Conservation (phyloP, 129 eudicot genomes). For the Saussurea involucrata region DNA sequence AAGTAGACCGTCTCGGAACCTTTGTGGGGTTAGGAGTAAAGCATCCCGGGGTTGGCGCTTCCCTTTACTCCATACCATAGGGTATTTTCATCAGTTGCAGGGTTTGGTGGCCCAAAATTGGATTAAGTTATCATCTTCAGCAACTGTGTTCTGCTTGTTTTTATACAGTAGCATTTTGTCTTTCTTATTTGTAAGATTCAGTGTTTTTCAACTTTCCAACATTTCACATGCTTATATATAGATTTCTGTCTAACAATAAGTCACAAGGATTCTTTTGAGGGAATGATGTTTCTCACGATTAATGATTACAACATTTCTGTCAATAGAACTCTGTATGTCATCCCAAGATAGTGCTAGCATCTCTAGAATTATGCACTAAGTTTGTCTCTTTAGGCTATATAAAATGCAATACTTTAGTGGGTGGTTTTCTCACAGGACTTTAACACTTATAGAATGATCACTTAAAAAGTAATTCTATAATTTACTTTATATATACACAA, state of each 20-base stretch:
- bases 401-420: neutral
- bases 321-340: constrained; percentile 6
- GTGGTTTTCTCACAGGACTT: neutral
- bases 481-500: neutral
- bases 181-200: neutral
- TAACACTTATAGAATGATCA: neutral
- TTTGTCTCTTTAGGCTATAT: neutral
- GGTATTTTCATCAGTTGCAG: no score
- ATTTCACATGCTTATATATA: neutral
- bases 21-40: no score
- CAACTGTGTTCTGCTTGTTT: neutral
- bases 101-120: no score
- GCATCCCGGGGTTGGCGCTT: no score
- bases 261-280: neutral
- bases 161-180: neutral
- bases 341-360: constrained; percentile 6
- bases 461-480: neutral
- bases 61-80: no score
- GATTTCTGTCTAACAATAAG: neutral
- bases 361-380: neutral
- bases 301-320: constrained; percentile 8
- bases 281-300: neutral
- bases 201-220: neutral
- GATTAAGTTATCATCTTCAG: neutral
- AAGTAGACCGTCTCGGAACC: no score